phyloP scores from a whole-genome alignment of 2,329 filamentous ascomycete genomes.

The Fusarium sp. region DNA sequence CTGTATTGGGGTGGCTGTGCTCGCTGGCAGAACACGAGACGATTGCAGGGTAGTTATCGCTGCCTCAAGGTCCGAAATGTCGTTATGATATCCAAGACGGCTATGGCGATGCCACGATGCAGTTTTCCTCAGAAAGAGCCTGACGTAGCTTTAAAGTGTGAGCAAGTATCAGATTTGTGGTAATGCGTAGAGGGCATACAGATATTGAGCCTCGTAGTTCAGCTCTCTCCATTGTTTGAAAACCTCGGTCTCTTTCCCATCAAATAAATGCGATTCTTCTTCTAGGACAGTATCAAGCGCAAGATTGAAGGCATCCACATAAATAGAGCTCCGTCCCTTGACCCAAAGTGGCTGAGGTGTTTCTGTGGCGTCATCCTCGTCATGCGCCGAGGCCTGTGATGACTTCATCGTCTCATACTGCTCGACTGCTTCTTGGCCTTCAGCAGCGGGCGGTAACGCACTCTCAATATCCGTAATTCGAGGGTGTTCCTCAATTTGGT shows the following conservation, averaged over 20 bases:
- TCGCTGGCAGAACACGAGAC: slow-evolving; percentile 62
- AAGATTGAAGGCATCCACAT: slow-evolving; percentile 96
- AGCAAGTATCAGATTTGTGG: background rate
- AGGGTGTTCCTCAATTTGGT: slow-evolving; percentile 23
- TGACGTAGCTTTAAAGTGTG: slow-evolving; percentile 74
- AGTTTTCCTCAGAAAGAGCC: slow-evolving; percentile 91
- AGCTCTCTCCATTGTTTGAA: slow-evolving; percentile 80
- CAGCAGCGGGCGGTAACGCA: slow-evolving; percentile 73
- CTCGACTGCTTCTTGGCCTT: slow-evolving; percentile 77
- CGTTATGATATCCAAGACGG: slow-evolving; percentile 80
- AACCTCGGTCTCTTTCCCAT: slow-evolving; percentile 78
- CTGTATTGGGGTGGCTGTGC: slow-evolving; percentile 7
- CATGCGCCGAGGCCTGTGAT: slow-evolving; percentile 55
- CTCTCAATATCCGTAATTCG: slow-evolving; percentile 52
- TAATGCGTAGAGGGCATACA: slow-evolving; percentile 65
- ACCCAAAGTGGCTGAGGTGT: slow-evolving; percentile 66
- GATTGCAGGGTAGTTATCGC: slow-evolving; percentile 74
- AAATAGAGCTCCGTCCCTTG: slow-evolving; percentile 86
- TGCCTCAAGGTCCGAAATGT: slow-evolving; percentile 77
- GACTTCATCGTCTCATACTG: slow-evolving; percentile 79
- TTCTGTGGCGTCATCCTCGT: slow-evolving; percentile 52
- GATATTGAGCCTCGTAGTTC: slow-evolving; percentile 86
- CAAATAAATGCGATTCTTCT: slow-evolving; percentile 89
- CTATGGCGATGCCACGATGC: slow-evolving; percentile 88
- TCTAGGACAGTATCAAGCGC: slow-evolving; percentile 89